Base-by-base conservation (phyloP, 1,139 yeast genomes). In the Debaryomyces fabryi region DNA sequence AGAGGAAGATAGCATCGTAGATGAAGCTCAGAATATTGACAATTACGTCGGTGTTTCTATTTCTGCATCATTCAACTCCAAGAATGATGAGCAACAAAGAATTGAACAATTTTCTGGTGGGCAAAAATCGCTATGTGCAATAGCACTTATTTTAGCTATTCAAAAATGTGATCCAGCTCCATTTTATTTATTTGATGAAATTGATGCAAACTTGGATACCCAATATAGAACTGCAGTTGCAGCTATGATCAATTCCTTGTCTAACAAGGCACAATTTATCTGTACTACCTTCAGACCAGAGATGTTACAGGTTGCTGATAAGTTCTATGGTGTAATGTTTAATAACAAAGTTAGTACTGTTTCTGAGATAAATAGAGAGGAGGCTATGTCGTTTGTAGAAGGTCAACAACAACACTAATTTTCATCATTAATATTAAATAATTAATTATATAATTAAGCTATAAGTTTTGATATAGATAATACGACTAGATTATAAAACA, bases 151-250 rank as follows among this genome's bases (percentile, higher is more conserved):
- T 54, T 78, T 93, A 52, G 98, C 99, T 3, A 90, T 93, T 53
- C 99, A 93, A 69, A 83, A 81, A 63, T 89, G 96, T 57, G 98
- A 93, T 58, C 98, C 98, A 8, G 98, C 98, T 2, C 98, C 99
- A 44, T 93, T 93, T 65, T 93, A 93, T 63, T 71, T 93, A 47
- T 91, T 93, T 67, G 99, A 93, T 67, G 99, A 93, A 72, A 87
- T 93, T 51, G 99, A 93, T 70, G 97, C 98, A 7, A 93, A 93
- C 57, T 76, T 93, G 52, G 99, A 93, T 69, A 83, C 96, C 2
- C 97, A 90, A 62, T 92, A 92, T 64, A 81, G 99, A 58, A 82
- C 89, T 0, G 85, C 97, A 0, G 97, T 93, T 15, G 97, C 99
- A 0, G 70, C 78, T 33, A 74, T 89, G 76, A 85, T 93, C 52